A percentile compares a stretch with the other conserved stretches of the same genome.
These are phyloP conservation scores for Xylaria intraflava DNA, from an alignment of 495 filamentous ascomycete genomes.

Conservation along the genomic window DNA sequence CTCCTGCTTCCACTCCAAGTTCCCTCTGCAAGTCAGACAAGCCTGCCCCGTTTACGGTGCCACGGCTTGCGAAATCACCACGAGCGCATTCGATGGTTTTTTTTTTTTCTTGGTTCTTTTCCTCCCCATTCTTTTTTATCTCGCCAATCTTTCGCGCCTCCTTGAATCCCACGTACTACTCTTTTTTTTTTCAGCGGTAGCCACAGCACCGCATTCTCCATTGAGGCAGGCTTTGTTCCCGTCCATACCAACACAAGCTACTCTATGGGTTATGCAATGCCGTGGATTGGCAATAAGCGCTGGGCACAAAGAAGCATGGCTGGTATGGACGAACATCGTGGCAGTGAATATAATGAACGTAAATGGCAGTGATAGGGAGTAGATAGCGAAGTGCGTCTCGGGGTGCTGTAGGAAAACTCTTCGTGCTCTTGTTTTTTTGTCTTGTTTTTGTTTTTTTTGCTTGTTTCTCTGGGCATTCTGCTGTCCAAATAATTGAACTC, in stretches of 20 bases:
- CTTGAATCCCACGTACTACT: too few relatives aligned
- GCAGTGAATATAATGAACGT: not conserved
- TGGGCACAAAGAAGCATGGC: not conserved
- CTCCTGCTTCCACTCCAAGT: not conserved
- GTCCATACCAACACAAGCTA: slow-evolving; percentile 7
- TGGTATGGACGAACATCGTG: not conserved
- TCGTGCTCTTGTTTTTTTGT: too few relatives aligned
- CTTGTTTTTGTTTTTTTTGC: too few relatives aligned
- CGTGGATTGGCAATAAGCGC: not conserved
- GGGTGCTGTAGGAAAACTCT: not conserved
- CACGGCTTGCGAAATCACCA: slow-evolving; percentile 5
- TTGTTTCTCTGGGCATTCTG: not conserved
- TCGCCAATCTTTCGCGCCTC: too few relatives aligned
- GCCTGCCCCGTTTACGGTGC: slow-evolving; percentile 8
- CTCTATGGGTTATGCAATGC: not conserved
- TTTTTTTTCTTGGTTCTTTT: not conserved
- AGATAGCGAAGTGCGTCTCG: not conserved
- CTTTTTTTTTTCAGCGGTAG: not conserved
- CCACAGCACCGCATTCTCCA: not conserved
- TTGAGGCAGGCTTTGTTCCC: slow-evolving; percentile 12
- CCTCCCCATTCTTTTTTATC: not conserved
- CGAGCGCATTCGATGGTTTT: not conserved
- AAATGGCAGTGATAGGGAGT: not conserved
- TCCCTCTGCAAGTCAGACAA: slow-evolving; percentile 12
- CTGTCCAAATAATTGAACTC: slow-evolving; percentile 10